These are phyloP conservation scores for Bidens hawaiensis DNA, from an alignment of 140 eudicot species.

Conservation along the genomic window DNA sequence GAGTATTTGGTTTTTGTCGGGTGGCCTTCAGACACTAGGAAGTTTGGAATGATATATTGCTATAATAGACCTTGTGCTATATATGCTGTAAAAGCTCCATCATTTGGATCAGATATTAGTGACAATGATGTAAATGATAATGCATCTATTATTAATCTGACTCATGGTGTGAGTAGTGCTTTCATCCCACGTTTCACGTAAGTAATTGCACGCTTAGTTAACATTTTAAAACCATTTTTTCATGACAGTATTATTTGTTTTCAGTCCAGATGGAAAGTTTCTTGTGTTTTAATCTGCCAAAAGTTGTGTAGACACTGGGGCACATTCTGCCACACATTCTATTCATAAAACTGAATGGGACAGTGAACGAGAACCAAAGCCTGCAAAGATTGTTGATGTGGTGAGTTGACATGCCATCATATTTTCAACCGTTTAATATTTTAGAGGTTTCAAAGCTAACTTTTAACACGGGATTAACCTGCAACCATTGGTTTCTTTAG, in stretches of 20 bases:
- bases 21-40: conserved; percentile 80
- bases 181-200: conserved; percentile 87
- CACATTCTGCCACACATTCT: conserved; percentile 84
- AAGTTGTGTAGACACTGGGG: conserved; percentile 77
- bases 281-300: conserved; percentile 88
- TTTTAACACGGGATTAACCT: no score
- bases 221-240: neutral
- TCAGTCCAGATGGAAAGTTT: conserved; percentile 84
- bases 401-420: conserved; percentile 35
- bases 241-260: conserved; percentile 9
- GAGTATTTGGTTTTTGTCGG: conserved; percentile 85
- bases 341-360: conserved; percentile 91
- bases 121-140: conserved; percentile 40
- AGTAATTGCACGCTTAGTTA: no score
- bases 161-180: conserved; percentile 69
- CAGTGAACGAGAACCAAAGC: conserved; percentile 40
- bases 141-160: conserved; percentile 37
- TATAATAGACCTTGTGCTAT: conserved; percentile 85
- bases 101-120: conserved; percentile 35
- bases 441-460: neutral
- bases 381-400: conserved; percentile 59
- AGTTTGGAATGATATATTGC: conserved; percentile 88
- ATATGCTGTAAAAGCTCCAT: conserved; percentile 73
- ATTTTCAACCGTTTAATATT: neutral
- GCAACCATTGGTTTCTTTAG: conserved; percentile 35